A percentile compares a stretch with the other conserved stretches of the same genome.
Evolutionary conservation across 345 rosid genomes (phyloP).

Genomic region (Gossypium ekmanianum): DNA sequence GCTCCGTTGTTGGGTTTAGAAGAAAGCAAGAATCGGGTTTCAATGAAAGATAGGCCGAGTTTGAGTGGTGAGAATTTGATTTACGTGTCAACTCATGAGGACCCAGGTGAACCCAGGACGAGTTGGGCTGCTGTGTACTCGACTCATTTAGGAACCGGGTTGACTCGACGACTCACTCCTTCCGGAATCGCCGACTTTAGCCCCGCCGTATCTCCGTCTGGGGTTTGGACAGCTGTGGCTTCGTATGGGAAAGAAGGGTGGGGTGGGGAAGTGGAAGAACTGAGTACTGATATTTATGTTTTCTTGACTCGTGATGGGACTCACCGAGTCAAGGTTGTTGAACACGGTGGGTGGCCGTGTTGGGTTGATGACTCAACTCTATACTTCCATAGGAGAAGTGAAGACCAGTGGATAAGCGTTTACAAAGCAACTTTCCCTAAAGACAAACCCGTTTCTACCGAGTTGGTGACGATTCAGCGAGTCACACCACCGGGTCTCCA

Average conservation of each 20-base stretch:
- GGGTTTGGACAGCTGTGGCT: constrained; percentile 66
- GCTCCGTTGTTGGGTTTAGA: constrained; percentile 37
- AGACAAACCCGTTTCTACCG: constrained; percentile 25
- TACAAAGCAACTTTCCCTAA: constrained; percentile 50
- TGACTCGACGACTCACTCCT: constrained; percentile 69
- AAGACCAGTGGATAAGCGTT: constrained; percentile 74
- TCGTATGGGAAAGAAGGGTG: constrained; percentile 68
- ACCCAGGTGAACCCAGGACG: constrained; percentile 55
- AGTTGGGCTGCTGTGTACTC: constrained; percentile 86
- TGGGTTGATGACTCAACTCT: constrained; percentile 78
- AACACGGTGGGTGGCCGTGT: constrained; percentile 90
- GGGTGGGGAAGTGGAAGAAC: constrained; percentile 73
- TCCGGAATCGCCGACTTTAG: constrained; percentile 65
- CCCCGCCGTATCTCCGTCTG: constrained; percentile 83
- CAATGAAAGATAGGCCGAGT: constrained; percentile 72
- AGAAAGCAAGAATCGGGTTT: constrained; percentile 36
- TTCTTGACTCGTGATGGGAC: constrained; percentile 76
- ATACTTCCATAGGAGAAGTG: constrained; percentile 67
- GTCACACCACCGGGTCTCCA: constrained; percentile 83
- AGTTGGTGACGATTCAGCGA: constrained; percentile 48
- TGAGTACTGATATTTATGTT: constrained; percentile 65
- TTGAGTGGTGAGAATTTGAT: constrained; percentile 49
- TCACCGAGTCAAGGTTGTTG: constrained; percentile 62
- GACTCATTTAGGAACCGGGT: constrained; percentile 51
- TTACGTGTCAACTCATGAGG: constrained; percentile 80